Base-by-base conservation (phyloP, 345 rosid genomes). In the Lumnitzera racemosa region DNA sequence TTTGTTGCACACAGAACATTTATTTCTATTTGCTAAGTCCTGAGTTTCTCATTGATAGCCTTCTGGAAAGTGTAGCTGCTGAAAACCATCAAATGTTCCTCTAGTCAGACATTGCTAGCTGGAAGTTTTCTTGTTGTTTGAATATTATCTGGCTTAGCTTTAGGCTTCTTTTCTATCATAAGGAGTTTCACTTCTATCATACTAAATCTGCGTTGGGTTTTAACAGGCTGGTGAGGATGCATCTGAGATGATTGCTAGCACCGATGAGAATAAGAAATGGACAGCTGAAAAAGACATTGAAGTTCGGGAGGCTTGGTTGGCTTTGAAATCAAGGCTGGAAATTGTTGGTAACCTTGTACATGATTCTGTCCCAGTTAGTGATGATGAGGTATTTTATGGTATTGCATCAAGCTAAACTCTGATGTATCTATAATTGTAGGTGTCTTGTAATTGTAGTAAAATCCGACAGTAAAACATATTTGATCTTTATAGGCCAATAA, bases 261-360 rank as follows among this genome's bases (percentile, higher is more conserved):
- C 87, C 0, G 80, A 82, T 53, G 78, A 83, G 70, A 78, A 74
- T 70, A 85, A 82, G 72, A 69, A 75, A 65, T 72, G 53, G 47
- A 51, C 81, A 7, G 70, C 82, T 0, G 77, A 73, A 16, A 92
- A 82, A 74, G 94, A 85, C 17, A 80, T n/a, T 2, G 94, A 89
- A 74, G 98, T 89, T 15, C 70, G 74, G 51, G 87, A 81, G 58
- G 86, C 89, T 49, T 79, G 67, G 72, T 67, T 61, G 7, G 75
- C 74, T 13, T 63, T 89, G 67, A 67, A 85, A 74, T 77, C 83
- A 2, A 87, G 76, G 68, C 68, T 92, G 61, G 84, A 70, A 64
- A 68, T 73, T 0, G 78, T 92, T 62, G 98, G 98, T 25, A 92
- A 92, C 76, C 83, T 92, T 29, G 81, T 92, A 49, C 98, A 87